Evolutionary conservation across 768 basidiomycete genomes (phyloP).

Genomic region (Boletus pseudo-olivaceus): DNA sequence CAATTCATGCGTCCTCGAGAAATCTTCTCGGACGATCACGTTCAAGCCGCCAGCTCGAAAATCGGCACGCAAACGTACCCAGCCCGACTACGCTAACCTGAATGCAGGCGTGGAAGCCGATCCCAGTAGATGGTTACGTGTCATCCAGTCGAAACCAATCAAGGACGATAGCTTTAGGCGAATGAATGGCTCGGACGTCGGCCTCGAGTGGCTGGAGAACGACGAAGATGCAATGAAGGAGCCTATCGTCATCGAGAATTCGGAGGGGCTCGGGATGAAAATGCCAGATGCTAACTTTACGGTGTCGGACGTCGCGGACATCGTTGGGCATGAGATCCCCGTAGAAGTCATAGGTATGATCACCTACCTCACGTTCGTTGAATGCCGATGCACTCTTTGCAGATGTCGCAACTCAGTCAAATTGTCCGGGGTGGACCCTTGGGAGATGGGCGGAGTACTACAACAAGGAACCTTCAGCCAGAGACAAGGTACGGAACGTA

Average conservation of each 20-base stretch:
- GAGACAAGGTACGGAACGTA: conserved; percentile 91
- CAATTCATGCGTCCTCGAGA: conserved; percentile 53
- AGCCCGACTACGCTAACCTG: conserved; percentile 77
- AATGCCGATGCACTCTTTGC: conserved; percentile 1
- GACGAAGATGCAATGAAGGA: conserved; percentile 75
- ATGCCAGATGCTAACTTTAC: conserved; percentile 74
- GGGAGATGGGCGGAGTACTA: conserved; percentile 90
- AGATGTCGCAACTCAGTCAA: conserved; percentile 90
- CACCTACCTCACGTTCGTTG: neutral
- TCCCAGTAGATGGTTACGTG: conserved; percentile 57
- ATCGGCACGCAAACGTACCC: conserved; percentile 69
- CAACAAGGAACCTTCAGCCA: conserved; percentile 56
- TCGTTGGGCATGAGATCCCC: conserved; percentile 72
- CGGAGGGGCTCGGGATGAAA: conserved; percentile 85
- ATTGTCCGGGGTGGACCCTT: conserved; percentile 83
- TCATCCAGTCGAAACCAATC: conserved; percentile 66
- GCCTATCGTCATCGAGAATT: conserved; percentile 74
- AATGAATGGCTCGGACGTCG: conserved; percentile 65
- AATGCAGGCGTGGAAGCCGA: conserved; percentile 64
- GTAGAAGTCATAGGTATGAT: conserved; percentile 88
- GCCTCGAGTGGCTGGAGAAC: conserved; percentile 67
- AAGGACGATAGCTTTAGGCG: conserved; percentile 60
- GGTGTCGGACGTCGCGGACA: conserved; percentile 75
- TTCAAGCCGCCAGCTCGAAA: conserved; percentile 78
- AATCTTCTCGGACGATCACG: conserved; percentile 63